Base-by-base conservation (phyloP, 2,329 filamentous ascomycete genomes). In the Golovinomyces cichoracearum region DNA sequence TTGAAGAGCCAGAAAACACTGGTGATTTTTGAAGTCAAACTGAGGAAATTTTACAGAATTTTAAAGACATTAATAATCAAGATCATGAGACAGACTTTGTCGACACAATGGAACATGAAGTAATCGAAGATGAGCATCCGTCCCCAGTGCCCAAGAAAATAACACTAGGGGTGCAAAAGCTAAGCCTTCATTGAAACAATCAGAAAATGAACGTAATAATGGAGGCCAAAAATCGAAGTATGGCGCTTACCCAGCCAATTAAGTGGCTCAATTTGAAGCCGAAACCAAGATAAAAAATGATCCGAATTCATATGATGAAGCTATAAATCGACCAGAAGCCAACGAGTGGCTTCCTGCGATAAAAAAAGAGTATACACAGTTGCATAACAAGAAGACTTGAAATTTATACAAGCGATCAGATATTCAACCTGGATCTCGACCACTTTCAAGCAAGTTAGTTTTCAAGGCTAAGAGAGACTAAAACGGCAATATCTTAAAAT, bases 381-480 rank as follows among this genome's bases (percentile, higher is more conserved):
- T 46, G 3, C 7, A 46, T 22, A 9, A 46, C 23, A 35, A 46
- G 19, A 19, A 33, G 2, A 46, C 27, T 2, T 46, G 44, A 21
- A 35, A 5, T n/a, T 4, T 35, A 23, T 25, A 13, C 4, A 25
- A 40, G n/a, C 33, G 33, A n/a, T 17, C 21, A 13, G 13, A 2
- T n/a, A 12, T 48, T 7, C 33, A n/a, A 40, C 15, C 33, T 4
- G 33, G 15, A 15, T 10, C 19, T 19, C 4, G 33, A 35, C 44
- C 44, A 22, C 5, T 35, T 9, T 13, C 46, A 19, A 21, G 31
- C 1, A 38, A 41, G 7, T 17, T 38, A 22, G 22, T 48, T 1
- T 48, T 48, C 17, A 48, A 48, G 17, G 26, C 31, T 12, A 48
- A 48, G 25, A 7, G 46, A 2, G 35, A 48, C 22, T 6, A 48